A percentile compares a stretch with the other conserved stretches of the same genome.
Evolutionary conservation across 768 basidiomycete species (phyloP).

Genomic region (Hericium coralloides): DNA sequence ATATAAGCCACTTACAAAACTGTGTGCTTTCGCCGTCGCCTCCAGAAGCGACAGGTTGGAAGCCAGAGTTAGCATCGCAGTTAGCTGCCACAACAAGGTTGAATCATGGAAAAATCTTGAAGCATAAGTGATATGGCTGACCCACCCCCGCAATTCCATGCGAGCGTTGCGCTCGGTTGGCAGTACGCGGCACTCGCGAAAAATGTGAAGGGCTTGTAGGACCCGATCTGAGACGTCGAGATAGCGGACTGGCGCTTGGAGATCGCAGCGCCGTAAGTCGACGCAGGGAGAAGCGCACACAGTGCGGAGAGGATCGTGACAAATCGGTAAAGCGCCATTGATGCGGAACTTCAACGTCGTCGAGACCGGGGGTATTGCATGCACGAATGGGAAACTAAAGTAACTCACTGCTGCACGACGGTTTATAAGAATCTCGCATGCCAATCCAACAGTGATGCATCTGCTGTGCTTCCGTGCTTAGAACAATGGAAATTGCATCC

Average conservation of each 20-base stretch:
- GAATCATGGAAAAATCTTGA: neutral
- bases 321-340: too few species aligned
- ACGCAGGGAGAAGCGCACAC: neutral
- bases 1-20: constrained; percentile 23
- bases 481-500: too few species aligned
- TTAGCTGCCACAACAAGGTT: constrained; percentile 20
- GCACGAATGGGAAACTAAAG: too few species aligned
- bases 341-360: too few species aligned
- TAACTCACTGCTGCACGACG: too few species aligned
- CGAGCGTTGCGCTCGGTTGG: constrained; percentile 28
- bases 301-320: neutral
- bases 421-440: too few species aligned
- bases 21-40: constrained; percentile 30
- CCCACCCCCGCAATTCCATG: constrained; percentile 47
- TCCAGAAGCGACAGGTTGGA: constrained; percentile 33
- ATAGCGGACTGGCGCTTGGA: neutral
- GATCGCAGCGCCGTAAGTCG: neutral
- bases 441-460: too few species aligned
- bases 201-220: constrained; percentile 38
- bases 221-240: constrained; percentile 24
- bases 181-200: constrained; percentile 47
- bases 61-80: constrained; percentile 31
- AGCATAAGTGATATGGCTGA: neutral
- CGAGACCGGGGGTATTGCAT: too few species aligned
- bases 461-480: too few species aligned